A percentile compares a stretch with the other conserved stretches of the same genome.
Evolutionary conservation across 495 filamentous ascomycete genomes (phyloP).

Genomic region (Amniculicola lignicola): DNA sequence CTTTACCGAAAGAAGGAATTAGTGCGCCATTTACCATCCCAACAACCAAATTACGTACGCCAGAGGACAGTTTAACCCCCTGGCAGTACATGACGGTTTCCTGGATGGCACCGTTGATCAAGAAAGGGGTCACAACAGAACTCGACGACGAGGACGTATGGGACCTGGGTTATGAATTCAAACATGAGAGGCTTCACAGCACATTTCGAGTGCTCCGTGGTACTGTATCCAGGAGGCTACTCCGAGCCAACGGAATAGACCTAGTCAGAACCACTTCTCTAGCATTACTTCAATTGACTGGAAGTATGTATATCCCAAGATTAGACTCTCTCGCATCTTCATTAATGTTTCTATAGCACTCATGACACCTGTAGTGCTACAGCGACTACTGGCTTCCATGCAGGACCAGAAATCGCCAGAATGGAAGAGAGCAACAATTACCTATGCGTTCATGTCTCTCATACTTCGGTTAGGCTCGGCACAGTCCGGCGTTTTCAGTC

Average conservation of each 20-base stretch:
- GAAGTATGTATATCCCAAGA: conserved; percentile 45
- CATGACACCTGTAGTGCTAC: conserved; percentile 64
- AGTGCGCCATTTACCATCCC: conserved; percentile 56
- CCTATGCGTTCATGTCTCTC: conserved; percentile 63
- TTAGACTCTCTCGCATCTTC: not conserved
- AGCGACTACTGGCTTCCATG: conserved; percentile 68
- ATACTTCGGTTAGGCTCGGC: conserved; percentile 56
- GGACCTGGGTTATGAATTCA: conserved; percentile 70
- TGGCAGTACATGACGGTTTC: conserved; percentile 83
- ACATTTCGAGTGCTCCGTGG: conserved; percentile 70
- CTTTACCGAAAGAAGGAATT: conserved; percentile 58
- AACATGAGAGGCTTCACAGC: conserved; percentile 66
- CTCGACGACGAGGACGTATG: conserved; percentile 77
- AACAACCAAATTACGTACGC: conserved; percentile 61
- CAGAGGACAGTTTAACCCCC: conserved; percentile 74
- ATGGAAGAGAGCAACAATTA: conserved; percentile 55
- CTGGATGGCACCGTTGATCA: conserved; percentile 75
- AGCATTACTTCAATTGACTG: conserved; percentile 58
- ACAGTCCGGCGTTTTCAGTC: conserved; percentile 64
- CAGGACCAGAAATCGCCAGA: conserved; percentile 49
- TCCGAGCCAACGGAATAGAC: conserved; percentile 73
- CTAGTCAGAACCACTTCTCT: conserved; percentile 62
- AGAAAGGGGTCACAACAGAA: conserved; percentile 56
- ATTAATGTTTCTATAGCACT: conserved; percentile 43
- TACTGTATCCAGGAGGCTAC: conserved; percentile 62